Conservation (phyloP, 768 basidiomycete species). For the Naganishia randhawae region DNA sequence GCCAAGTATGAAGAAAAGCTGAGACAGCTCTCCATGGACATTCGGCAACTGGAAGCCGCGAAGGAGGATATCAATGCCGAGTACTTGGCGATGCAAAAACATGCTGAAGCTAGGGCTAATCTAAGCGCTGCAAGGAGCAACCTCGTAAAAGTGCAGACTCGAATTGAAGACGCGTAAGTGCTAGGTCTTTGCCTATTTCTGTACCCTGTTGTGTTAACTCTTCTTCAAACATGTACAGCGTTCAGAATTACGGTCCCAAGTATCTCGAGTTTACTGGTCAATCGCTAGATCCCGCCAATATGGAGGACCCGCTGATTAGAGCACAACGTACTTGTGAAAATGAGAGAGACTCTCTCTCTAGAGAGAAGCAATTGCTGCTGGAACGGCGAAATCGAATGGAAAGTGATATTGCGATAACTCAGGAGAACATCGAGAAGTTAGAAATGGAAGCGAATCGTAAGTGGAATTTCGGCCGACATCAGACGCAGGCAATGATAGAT, state of each 20-base stretch:
- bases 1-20: constrained; percentile 46
- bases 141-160: constrained; percentile 61
- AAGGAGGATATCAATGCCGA: constrained; percentile 70
- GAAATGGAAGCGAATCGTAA: constrained; percentile 26
- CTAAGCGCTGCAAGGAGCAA: constrained; percentile 71
- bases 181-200: not conserved
- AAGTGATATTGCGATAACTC: constrained; percentile 30
- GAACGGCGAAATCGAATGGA: constrained; percentile 40
- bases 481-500: not conserved
- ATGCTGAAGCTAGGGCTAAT: constrained; percentile 76
- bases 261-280: constrained; percentile 65
- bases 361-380: constrained; percentile 63
- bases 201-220: not conserved
- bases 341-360: constrained; percentile 50
- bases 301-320: constrained; percentile 70
- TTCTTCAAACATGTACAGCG: constrained; percentile 53
- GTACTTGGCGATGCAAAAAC: constrained; percentile 65
- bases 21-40: constrained; percentile 42
- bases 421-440: constrained; percentile 34
- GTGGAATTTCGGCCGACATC: not conserved
- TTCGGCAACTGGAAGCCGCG: constrained; percentile 64
- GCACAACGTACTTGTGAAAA: constrained; percentile 55
- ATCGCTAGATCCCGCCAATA: constrained; percentile 61
- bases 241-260: constrained; percentile 61
- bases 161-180: constrained; percentile 67